phyloP scores from a whole-genome alignment of 805 yeast genomes.

The Ogataea saltuana region DNA sequence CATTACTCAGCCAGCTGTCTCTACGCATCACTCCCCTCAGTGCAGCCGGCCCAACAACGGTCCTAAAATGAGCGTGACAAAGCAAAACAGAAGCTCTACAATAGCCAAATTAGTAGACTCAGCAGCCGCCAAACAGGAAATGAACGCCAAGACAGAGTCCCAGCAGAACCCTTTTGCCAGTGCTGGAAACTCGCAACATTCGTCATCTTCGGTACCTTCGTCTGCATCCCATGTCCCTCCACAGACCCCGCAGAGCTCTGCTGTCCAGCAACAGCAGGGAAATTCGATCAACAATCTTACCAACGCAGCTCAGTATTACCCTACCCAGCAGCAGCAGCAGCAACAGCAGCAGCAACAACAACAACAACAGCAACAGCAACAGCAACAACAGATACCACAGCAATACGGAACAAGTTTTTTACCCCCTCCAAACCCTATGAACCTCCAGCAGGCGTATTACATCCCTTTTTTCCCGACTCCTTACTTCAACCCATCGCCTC shows the following conservation, averaged over 20 bases:
- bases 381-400: slow-evolving; percentile 18
- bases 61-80: slow-evolving; percentile 14
- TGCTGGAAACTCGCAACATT: background rate
- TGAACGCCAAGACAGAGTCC: slow-evolving; percentile 8
- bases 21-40: too few relatives aligned
- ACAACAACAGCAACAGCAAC: slow-evolving; percentile 20
- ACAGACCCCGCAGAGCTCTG: slow-evolving; percentile 14
- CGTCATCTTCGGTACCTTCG: slow-evolving; percentile 12
- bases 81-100: slow-evolving; percentile 13
- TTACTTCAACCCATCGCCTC: slow-evolving; percentile 24
- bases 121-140: background rate
- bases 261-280: slow-evolving; percentile 20
- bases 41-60: too few relatives aligned
- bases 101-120: slow-evolving; percentile 16
- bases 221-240: slow-evolving; percentile 10
- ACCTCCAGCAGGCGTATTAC: slow-evolving; percentile 27
- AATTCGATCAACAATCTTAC: slow-evolving; percentile 13
- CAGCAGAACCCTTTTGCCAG: slow-evolving; percentile 12
- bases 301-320: slow-evolving; percentile 21
- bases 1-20: too few relatives aligned
- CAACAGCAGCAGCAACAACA: slow-evolving; percentile 15
- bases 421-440: slow-evolving; percentile 31
- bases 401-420: slow-evolving; percentile 26
- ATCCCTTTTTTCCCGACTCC: slow-evolving; percentile 28
- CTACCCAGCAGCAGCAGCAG: slow-evolving; percentile 16